A percentile compares a stretch with the other conserved stretches of the same genome.
Conservation (phyloP, 2,329 filamentous ascomycete genomes). For the Arthroderma uncinatum region DNA sequence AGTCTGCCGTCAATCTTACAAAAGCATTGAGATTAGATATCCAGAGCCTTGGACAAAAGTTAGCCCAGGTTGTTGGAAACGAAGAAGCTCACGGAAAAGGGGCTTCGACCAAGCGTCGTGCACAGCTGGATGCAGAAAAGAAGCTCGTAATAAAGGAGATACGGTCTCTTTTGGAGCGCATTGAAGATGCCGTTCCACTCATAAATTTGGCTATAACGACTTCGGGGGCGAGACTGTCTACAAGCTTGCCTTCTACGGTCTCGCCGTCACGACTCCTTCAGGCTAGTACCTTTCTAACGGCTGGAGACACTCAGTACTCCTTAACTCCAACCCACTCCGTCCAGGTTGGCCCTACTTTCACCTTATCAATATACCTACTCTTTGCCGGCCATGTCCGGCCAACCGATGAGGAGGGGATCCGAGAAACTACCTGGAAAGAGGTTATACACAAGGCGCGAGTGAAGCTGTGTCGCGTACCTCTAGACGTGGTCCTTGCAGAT, state of each 20-base stretch:
- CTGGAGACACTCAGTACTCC: conserved; percentile 74
- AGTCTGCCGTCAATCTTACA: conserved; percentile 73
- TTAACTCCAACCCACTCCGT: conserved; percentile 51
- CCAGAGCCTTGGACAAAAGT: conserved; percentile 60
- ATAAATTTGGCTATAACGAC: conserved; percentile 91
- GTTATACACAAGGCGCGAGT: conserved; percentile 87
- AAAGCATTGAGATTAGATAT: conserved; percentile 77
- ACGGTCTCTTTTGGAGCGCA: conserved; percentile 59
- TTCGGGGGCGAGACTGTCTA: conserved; percentile 77
- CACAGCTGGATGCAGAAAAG: conserved; percentile 53
- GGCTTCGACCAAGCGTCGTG: conserved; percentile 35
- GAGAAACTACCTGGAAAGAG: conserved; percentile 82
- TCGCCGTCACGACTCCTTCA: conserved; percentile 86
- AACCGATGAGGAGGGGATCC: conserved; percentile 45
- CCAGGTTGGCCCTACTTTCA: conserved; percentile 80
- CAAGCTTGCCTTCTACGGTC: conserved; percentile 65
- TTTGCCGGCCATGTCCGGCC: conserved; percentile 65
- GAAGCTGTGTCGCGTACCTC: conserved; percentile 61
- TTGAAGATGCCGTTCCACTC: conserved; percentile 83
- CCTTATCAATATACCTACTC: conserved; percentile 85
- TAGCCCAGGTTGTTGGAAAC: conserved; percentile 56
- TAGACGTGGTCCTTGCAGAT: conserved; percentile 37
- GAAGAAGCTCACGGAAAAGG: conserved; percentile 37
- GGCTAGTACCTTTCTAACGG: conserved; percentile 79
- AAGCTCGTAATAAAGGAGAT: conserved; percentile 63